Conservation (phyloP, 1,284 basidiomycete species). For the Rhizoctonia solani region DNA sequence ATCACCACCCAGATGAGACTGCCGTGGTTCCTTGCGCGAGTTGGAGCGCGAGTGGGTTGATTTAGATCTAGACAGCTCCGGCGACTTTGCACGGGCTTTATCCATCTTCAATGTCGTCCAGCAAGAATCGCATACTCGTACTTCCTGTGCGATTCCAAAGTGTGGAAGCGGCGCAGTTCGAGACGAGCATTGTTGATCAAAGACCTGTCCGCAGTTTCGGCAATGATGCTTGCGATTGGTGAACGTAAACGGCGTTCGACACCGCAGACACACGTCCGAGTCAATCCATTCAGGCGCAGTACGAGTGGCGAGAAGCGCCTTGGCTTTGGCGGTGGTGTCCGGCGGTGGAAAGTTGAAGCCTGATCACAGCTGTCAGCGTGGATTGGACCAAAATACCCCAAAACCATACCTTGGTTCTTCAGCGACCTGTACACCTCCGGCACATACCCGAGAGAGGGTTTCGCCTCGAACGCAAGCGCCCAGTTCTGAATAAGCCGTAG, state of each 20-base stretch:
- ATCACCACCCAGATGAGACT: slow-evolving; percentile 53
- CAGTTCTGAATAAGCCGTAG: slow-evolving; percentile 87
- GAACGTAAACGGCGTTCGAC: slow-evolving; percentile 89
- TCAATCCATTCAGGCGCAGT: slow-evolving; percentile 97
- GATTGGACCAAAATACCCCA: neutral
- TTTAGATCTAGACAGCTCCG: slow-evolving; percentile 1
- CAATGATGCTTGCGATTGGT: slow-evolving; percentile 99
- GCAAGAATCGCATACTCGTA: slow-evolving; percentile 94
- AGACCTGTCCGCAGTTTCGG: slow-evolving; percentile 96
- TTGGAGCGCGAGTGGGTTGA: slow-evolving; percentile 12
- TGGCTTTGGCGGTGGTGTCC: slow-evolving; percentile 67
- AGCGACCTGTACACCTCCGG: slow-evolving; percentile 81
- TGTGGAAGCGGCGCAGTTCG: slow-evolving; percentile 86
- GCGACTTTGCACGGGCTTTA: slow-evolving; percentile 44
- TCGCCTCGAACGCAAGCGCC: slow-evolving; percentile 88
- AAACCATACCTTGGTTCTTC: slow-evolving; percentile 64
- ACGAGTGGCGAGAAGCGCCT: slow-evolving; percentile 85
- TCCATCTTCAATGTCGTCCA: slow-evolving; percentile 70
- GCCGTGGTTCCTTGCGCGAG: slow-evolving; percentile 1
- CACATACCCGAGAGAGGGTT: slow-evolving; percentile 73
- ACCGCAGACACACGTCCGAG: slow-evolving; percentile 92
- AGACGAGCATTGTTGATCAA: slow-evolving; percentile 92
- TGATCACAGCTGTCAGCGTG: slow-evolving; percentile 43
- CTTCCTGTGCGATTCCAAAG: slow-evolving; percentile 91
- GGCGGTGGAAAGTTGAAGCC: slow-evolving; percentile 83